Evolutionary conservation across 129 eudicot genomes (phyloP), one percentile per base, ranked within the genome.

Genomic region (Sambucus nigra): DNA sequence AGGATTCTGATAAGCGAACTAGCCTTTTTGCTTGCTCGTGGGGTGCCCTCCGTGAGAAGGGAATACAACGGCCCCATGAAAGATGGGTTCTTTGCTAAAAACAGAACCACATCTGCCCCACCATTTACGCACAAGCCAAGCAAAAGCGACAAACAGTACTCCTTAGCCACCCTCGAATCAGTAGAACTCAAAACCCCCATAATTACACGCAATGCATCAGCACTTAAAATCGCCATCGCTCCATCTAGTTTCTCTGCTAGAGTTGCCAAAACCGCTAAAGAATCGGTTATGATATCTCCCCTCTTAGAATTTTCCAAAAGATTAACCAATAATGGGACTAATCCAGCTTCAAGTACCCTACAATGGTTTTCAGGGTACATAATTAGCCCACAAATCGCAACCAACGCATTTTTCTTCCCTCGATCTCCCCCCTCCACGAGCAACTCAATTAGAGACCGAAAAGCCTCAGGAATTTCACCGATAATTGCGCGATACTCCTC

Each of bases 11-110:
- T 81, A 66, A 82, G 88, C 39, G 82, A 70, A 56, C 85, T 71
- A 0, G 94, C 92, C 68, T 86, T 91, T 71, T 72, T 74, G 35
- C 76, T 71, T 25, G 86, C 84, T 42, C 84, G 71, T 45, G 79
- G 44, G 13, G 83, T 47, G 11, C 86, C 95, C 8, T 71, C 77
- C 5, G 82, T 41, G 56, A 84, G 81, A 17, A 79, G 61, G 47
- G 98, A 81, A 65, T 79, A 86, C 46, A 91, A 62, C n/a, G 66
- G 67, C 59, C 60, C 76, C 88, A 84, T 82, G 7, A 86, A 47
- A 52, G 88, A 68, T 26, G 78, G 29, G 81, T 86, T 78, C 94
- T 71, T 79, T 49, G 68, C 84, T 77, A 82, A 91, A 91, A 91
- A 65, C 7, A 51, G 82, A 78, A 82, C 84, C 80, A 80, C 99